A percentile compares a stretch with the other conserved stretches of the same genome.
Conservation (phyloP, 306 rosid species). For the Sechiopsis laciniata region DNA sequence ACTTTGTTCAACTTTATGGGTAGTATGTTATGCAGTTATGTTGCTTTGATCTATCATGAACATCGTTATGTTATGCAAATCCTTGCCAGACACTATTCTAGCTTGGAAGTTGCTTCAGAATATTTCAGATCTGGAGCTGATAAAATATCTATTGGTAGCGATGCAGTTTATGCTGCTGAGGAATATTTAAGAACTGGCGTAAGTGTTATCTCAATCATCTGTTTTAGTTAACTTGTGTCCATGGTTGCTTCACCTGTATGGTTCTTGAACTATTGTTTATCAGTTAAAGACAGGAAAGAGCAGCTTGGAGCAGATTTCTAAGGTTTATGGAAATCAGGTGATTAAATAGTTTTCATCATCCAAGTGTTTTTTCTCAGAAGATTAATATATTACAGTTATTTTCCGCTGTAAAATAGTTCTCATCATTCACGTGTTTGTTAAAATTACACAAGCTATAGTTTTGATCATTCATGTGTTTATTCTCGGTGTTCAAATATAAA, state of each 20-base stretch:
- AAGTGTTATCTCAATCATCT: conserved; percentile 27
- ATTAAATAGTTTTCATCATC: conserved; percentile 12
- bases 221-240: conserved; percentile 10
- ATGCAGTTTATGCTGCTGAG: conserved; percentile 96
- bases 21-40: not conserved
- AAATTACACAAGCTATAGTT: not conserved
- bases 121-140: conserved; percentile 98
- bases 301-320: conserved; percentile 90
- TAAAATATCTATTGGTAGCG: conserved; percentile 95
- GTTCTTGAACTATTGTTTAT: conserved; percentile 20
- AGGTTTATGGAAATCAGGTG: conserved; percentile 98
- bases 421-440: not conserved
- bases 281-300: conserved; percentile 81
- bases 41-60: conserved; percentile 14
- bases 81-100: conserved; percentile 68
- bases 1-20: conserved; percentile 16
- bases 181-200: conserved; percentile 82
- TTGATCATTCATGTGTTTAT: not conserved
- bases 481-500: conserved; percentile 1
- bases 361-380: not conserved
- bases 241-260: conserved; percentile 29
- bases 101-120: conserved; percentile 97
- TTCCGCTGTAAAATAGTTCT: not conserved
- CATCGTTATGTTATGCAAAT: not conserved
- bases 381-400: no score